A percentile compares a stretch with the other conserved stretches of the same genome.
Evolutionary conservation across 2,329 filamentous ascomycete genomes (phyloP).

Genomic region (Cryphonectria japonica): DNA sequence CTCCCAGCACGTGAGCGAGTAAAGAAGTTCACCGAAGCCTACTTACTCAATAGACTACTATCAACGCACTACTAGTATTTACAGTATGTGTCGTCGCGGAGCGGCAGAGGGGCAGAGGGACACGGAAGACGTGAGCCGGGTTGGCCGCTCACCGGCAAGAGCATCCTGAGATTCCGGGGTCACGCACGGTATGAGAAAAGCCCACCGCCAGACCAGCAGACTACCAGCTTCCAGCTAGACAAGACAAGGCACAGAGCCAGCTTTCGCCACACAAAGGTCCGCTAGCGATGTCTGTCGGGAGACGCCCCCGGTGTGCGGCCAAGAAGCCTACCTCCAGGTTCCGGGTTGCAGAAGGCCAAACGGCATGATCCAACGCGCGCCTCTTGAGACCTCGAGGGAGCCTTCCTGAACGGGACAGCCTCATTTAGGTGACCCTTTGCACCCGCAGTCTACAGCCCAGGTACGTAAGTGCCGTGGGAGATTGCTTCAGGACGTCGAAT

Average conservation of each 20-base stretch:
- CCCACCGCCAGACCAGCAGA: neutral
- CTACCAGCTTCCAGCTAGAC: neutral
- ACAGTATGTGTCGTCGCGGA: neutral
- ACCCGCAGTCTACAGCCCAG: neutral
- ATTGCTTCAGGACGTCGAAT: slow-evolving; percentile 7
- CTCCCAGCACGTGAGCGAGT: slow-evolving; percentile 1
- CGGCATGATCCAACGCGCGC: neutral
- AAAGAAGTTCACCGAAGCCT: neutral
- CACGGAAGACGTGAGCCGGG: neutral
- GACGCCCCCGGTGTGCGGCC: neutral
- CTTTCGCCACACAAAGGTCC: neutral
- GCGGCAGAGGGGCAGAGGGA: neutral
- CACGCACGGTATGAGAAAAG: neutral
- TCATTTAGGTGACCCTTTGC: slow-evolving; percentile 14
- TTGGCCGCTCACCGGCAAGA: neutral
- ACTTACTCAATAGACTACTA: neutral
- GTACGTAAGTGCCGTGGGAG: slow-evolving; percentile 4
- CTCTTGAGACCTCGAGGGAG: neutral
- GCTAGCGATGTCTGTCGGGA: neutral
- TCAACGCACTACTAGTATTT: neutral
- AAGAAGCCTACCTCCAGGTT: neutral
- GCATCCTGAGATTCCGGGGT: neutral
- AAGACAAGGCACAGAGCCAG: neutral
- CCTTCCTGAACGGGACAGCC: slow-evolving; percentile 13
- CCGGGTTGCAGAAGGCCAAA: neutral